A percentile compares a stretch with the other conserved stretches of the same genome.
Conservation (phyloP, 2,329 filamentous ascomycete species). For the Cladosporium sp. region DNA sequence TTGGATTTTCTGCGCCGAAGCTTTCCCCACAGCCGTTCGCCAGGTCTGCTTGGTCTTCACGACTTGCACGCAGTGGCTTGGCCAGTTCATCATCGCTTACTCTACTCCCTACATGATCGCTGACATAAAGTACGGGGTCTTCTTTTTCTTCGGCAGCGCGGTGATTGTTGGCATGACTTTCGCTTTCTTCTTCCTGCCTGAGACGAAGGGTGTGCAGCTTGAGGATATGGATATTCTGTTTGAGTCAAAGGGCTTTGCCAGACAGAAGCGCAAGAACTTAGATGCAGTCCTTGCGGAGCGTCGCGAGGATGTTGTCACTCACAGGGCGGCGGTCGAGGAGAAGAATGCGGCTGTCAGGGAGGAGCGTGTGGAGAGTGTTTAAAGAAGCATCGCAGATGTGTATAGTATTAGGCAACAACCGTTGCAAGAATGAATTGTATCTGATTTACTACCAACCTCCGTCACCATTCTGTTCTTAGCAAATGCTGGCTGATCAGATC, state of each 20-base stretch:
- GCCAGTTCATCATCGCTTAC: conserved; percentile 42
- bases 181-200: conserved; percentile 66
- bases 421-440: neutral
- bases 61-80: conserved; percentile 41
- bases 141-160: conserved; percentile 39
- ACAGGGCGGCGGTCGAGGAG: neutral
- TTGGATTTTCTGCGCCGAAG: conserved; percentile 48
- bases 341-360: neutral
- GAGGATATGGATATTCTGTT: conserved; percentile 16
- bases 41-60: conserved; percentile 43
- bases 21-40: conserved; percentile 46
- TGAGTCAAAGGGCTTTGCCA: conserved; percentile 4
- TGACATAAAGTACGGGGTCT: conserved; percentile 32
- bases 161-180: conserved; percentile 27
- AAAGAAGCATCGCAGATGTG: neutral
- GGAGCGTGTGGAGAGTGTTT: conserved; percentile 7
- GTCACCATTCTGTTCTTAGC: neutral
- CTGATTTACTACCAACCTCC: neutral
- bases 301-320: conserved; percentile 1
- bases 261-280: conserved; percentile 13
- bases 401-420: neutral
- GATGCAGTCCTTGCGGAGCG: conserved; percentile 6
- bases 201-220: conserved; percentile 62
- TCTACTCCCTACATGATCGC: conserved; percentile 39
- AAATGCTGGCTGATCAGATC: neutral